Evolutionary conservation across 176 grass and related monocot genomes (phyloP), one percentile per base, ranked within the genome.

Genomic region (Eleusine coracana): DNA sequence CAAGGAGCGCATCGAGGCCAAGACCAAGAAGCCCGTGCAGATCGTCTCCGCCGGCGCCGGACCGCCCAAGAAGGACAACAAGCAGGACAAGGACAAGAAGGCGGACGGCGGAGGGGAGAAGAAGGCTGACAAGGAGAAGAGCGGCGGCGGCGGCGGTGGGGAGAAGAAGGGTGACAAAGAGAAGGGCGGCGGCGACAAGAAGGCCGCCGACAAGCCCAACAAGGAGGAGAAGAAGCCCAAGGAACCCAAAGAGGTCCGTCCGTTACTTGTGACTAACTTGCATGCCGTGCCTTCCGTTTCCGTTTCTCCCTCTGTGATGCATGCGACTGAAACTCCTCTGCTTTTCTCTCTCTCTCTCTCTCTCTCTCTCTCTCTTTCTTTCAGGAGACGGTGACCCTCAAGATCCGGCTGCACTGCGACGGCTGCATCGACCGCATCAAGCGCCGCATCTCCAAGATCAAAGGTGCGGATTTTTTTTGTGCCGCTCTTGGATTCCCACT

Each of bases 331-430:
- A 68, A 44, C 21, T 73, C 3, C 54, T 51, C 80, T 84, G n/a
- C 17, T 52, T 59, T 74, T 27, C 38, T 7, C 1, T 12, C 31
- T 21, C 50, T 39, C 56, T 28, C 38, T 17, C 15, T 40, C 79
- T 82, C 56, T 3, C 2, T 11, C 12, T 51, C 28, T 6, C 9
- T 21, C 50, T 39, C 56, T 28, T 29, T 17, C 15, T 40, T 69
- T 67, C 79, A 86, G 84, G 90, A 94, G 80, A 95, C 91, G 14
- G 91, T 98, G 78, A 81, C 92, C 76, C 96, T 98, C 42, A 98
- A 93, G 93, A 95, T 98, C 62, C 86, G 92, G 6, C 91, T 98
- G 29, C 96, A 98, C 86, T 95, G 96, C 76, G 91, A 92, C 0
- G 96, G 96, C 50, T 98, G 96, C 89, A 85, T 98, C 60, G 79